A percentile compares a stretch with the other conserved stretches of the same genome.
Evolutionary conservation across 2,329 filamentous ascomycete genomes (phyloP).

Genomic region (Exserohilum rostratum): DNA sequence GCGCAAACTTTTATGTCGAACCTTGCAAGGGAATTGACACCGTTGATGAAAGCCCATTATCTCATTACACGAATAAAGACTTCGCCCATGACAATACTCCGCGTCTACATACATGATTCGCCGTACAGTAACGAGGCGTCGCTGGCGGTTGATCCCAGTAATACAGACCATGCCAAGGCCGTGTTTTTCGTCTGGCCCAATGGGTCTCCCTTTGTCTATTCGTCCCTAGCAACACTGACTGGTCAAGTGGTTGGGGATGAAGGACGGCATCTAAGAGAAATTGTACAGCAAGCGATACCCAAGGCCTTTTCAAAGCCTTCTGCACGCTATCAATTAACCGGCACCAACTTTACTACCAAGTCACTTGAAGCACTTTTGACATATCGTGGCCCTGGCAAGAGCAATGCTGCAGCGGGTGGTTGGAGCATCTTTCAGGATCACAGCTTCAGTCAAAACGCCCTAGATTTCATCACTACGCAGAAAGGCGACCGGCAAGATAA

Average conservation of each 20-base stretch:
- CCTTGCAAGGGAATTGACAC: constrained; percentile 74
- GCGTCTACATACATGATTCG: constrained; percentile 79
- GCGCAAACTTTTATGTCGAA: constrained; percentile 79
- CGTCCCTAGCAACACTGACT: constrained; percentile 56
- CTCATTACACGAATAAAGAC: constrained; percentile 74
- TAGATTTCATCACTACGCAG: constrained; percentile 52
- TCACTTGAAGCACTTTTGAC: constrained; percentile 74
- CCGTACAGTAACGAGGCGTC: constrained; percentile 69
- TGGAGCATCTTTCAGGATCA: constrained; percentile 80
- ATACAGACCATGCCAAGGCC: constrained; percentile 68
- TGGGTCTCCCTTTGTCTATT: constrained; percentile 76
- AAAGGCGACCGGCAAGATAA: constrained; percentile 29
- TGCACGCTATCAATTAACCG: constrained; percentile 71
- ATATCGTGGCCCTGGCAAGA: constrained; percentile 70
- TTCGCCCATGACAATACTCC: constrained; percentile 74
- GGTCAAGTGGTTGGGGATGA: constrained; percentile 45
- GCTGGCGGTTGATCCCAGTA: constrained; percentile 37
- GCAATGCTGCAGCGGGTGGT: constrained; percentile 74
- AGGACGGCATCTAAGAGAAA: constrained; percentile 65
- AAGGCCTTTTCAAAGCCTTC: constrained; percentile 79
- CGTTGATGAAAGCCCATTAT: constrained; percentile 83
- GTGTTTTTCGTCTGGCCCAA: constrained; percentile 85
- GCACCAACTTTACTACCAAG: constrained; percentile 71
- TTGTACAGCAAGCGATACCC: constrained; percentile 79
- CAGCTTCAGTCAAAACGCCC: constrained; percentile 56